Evolutionary conservation across 2,329 filamentous ascomycete genomes (phyloP).

Genomic region (Coniochaeta hoffmannii): DNA sequence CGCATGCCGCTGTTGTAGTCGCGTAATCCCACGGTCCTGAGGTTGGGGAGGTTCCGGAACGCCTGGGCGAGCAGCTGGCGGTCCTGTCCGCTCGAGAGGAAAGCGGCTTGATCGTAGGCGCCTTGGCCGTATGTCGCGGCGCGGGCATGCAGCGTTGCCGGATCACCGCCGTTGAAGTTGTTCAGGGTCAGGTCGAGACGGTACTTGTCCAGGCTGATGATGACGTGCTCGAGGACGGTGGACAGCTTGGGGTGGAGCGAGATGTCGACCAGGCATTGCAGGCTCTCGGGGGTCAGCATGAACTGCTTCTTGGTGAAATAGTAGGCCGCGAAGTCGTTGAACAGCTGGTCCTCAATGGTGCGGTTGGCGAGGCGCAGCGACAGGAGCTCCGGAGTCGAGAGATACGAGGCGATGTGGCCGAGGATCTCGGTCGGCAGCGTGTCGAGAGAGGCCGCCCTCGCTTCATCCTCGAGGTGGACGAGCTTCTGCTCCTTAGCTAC

Average conservation of each 20-base stretch:
- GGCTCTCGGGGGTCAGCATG: constrained; percentile 50
- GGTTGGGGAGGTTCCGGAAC: constrained; percentile 44
- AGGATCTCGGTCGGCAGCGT: constrained; percentile 39
- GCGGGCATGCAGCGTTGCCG: background rate
- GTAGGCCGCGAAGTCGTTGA: constrained; percentile 48
- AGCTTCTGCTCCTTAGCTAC: background rate
- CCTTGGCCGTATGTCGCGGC: background rate
- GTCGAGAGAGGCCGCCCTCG: background rate
- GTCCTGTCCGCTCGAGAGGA: constrained; percentile 38
- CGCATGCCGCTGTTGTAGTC: constrained; percentile 39
- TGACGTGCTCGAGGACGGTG: constrained; percentile 33
- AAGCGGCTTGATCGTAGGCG: constrained; percentile 16
- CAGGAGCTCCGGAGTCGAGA: constrained; percentile 49
- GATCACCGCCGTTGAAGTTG: background rate
- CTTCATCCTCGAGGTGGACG: background rate
- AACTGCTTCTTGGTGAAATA: constrained; percentile 63
- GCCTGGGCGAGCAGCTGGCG: constrained; percentile 48
- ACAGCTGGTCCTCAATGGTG: constrained; percentile 43
- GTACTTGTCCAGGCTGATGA: constrained; percentile 37
- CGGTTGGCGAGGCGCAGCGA: constrained; percentile 48
- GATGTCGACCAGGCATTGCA: constrained; percentile 46
- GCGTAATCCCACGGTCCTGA: constrained; percentile 50
- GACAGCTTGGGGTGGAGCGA: constrained; percentile 35
- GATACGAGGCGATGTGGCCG: constrained; percentile 41
- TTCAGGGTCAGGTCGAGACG: background rate